Evolutionary conservation across 805 yeast genomes (phyloP), one percentile per base, ranked within the genome.

Genomic region (Candida stauntonica): DNA sequence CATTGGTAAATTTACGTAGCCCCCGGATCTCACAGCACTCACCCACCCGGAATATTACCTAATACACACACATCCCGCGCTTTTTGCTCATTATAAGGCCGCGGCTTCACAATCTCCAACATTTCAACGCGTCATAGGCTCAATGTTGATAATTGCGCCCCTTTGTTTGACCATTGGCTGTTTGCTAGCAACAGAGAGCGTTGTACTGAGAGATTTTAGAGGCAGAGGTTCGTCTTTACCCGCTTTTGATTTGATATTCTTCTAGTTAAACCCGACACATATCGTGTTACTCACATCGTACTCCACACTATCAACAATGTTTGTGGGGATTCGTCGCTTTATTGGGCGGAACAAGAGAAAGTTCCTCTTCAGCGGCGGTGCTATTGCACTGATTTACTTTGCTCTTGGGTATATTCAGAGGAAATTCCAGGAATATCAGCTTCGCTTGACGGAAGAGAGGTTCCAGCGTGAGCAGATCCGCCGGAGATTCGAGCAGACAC

Each of bases 401-500:
- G 53, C 68, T 5, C 48, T 69, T 11, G 63, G 65, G 17, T 73
- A 66, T 47, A 60, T 76, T 15, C 63, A 65, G 38, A 50, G 57
- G 38, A 72, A 74, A 54, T 56, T 78, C 29, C 47, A 57, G 12
- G 76, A 73, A 49, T 62, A 73, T 31, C 82, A 78, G 49, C 64
- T 70, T 36, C 64, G 69, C 33, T 50, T 79, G 28, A 64, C 71
- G 32, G 75, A 76, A 46, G 83, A 79, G 59, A 71, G 75, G 31
- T 71, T 75, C 36, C 74, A 83, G 17, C 68, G 72, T 35, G 86
- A 79, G 47, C 82, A 78, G 50, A 82, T 89, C 42, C 81, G 81
- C 50, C 72, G 93, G 50, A 67, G 97, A 41, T 91, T 88, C 53
- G 79, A 83, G 35, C 96, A 88, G 65, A 91, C 96, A 9, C 97